Conservation (phyloP, 805 yeast genomes). For the Candida cerambycidarum region DNA sequence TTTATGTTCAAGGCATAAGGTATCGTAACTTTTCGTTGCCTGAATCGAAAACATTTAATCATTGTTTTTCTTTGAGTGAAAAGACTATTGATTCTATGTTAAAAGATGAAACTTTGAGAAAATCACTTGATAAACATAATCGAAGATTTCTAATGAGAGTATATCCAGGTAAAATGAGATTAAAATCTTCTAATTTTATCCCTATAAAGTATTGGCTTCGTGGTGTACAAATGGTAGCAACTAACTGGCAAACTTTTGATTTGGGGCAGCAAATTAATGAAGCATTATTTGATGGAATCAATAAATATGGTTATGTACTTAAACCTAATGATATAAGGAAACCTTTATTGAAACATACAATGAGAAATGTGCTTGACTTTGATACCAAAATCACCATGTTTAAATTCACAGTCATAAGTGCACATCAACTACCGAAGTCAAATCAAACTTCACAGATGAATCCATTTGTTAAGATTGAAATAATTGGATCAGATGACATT, state of each 20-base stretch:
- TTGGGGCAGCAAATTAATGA: slow-evolving; percentile 85
- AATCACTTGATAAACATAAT: slow-evolving; percentile 74
- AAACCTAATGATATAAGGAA: slow-evolving; percentile 59
- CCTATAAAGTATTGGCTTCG: slow-evolving; percentile 79
- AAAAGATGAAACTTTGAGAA: slow-evolving; percentile 55
- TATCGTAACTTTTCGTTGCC: slow-evolving; percentile 83
- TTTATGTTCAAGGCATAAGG: slow-evolving; percentile 72
- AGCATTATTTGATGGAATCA: slow-evolving; percentile 67
- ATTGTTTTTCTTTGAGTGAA: slow-evolving; percentile 86
- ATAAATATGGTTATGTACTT: slow-evolving; percentile 70
- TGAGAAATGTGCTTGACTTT: slow-evolving; percentile 6
- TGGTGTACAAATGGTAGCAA: slow-evolving; percentile 94
- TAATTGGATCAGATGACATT: slow-evolving; percentile 45
- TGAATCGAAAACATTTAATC: slow-evolving; percentile 76
- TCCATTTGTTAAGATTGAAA: slow-evolving; percentile 63
- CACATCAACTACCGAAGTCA: slow-evolving; percentile 80
- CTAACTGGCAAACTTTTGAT: slow-evolving; percentile 95
- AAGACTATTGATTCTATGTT: slow-evolving; percentile 61
- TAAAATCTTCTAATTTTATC: slow-evolving; percentile 75
- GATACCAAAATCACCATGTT: slow-evolving; percentile 17
- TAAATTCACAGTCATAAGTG: slow-evolving; percentile 59
- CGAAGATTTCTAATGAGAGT: slow-evolving; percentile 72
- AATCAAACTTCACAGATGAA: slow-evolving; percentile 49
- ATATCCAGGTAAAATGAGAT: slow-evolving; percentile 79
- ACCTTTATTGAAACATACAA: slow-evolving; percentile 24